phyloP scores from a whole-genome alignment of 257 asterid species.

The Gynochthodes officinalis region DNA sequence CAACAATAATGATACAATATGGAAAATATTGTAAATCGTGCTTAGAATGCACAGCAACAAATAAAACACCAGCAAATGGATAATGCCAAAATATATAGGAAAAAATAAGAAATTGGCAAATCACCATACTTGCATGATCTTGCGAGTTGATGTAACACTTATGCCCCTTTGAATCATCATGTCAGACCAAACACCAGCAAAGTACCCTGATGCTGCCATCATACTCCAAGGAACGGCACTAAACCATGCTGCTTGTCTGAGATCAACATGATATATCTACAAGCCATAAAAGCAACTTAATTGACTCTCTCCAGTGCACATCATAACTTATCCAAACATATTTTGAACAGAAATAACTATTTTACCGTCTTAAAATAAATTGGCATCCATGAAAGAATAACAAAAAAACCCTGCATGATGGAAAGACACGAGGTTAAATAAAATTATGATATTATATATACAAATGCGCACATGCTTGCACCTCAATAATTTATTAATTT shows the following conservation, averaged over 20 bases:
- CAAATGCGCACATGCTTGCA: not conserved
- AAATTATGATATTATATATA: not conserved
- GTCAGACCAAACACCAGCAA: conserved; percentile 87
- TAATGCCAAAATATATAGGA: not conserved
- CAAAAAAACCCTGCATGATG: conserved; percentile 82
- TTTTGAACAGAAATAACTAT: not conserved
- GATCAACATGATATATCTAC: conserved; percentile 86
- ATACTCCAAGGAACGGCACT: conserved; percentile 98
- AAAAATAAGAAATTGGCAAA: not conserved
- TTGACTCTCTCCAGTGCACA: conserved; percentile 12
- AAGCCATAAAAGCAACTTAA: conserved; percentile 20
- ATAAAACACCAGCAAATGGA: not conserved
- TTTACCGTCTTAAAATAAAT: conserved; percentile 87
- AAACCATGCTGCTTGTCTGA: conserved; percentile 97
- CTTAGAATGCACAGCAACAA: not conserved
- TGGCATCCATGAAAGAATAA: conserved; percentile 98
- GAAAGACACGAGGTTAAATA: conserved; percentile 17
- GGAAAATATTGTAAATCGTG: not conserved
- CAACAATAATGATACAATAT: not conserved
- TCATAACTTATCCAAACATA: not conserved
- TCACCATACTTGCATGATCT: conserved; percentile 79
- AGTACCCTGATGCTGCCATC: conserved; percentile 88
- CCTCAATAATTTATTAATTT: not conserved
- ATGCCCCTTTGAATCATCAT: conserved; percentile 72
- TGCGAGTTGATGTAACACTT: conserved; percentile 83